phyloP scores from a whole-genome alignment of 768 basidiomycete genomes.

The Boletus rubropictus region DNA sequence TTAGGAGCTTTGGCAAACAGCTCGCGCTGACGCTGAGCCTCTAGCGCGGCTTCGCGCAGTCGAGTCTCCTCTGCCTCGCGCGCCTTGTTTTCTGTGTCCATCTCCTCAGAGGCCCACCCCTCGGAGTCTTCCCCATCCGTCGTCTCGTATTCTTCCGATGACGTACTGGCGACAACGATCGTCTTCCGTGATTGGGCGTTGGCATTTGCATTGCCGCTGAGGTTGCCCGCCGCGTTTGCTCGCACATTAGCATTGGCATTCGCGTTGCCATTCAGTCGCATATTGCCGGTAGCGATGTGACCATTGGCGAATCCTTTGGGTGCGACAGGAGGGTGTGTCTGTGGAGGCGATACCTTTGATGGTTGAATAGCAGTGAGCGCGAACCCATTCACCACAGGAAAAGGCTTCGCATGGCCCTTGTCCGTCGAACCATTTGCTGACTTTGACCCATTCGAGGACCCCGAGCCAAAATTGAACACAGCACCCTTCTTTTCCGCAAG shows the following conservation, averaged over 20 bases:
- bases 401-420: slow-evolving; percentile 10
- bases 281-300: not conserved
- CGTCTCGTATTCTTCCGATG: slow-evolving; percentile 46
- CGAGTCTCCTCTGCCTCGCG: slow-evolving; percentile 29
- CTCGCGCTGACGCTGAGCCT: slow-evolving; percentile 60
- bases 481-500: slow-evolving; percentile 25
- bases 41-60: slow-evolving; percentile 51
- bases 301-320: slow-evolving; percentile 10
- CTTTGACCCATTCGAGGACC: slow-evolving; percentile 46
- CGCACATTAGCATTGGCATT: slow-evolving; percentile 8
- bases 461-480: slow-evolving; percentile 56
- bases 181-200: slow-evolving; percentile 33
- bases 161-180: slow-evolving; percentile 44
- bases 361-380: slow-evolving; percentile 9
- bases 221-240: slow-evolving; percentile 8
- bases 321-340: slow-evolving; percentile 18
- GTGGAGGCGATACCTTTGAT: slow-evolving; percentile 6
- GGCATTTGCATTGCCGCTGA: slow-evolving; percentile 8
- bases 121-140: slow-evolving; percentile 53
- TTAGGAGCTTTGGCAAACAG: slow-evolving; percentile 67
- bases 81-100: slow-evolving; percentile 33
- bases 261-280: slow-evolving; percentile 13
- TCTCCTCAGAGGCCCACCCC: slow-evolving; percentile 59
- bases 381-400: slow-evolving; percentile 5
- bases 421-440: slow-evolving; percentile 21